These are phyloP conservation scores for Ogataea angusta DNA, from an alignment of 805 yeast genomes.

Conservation along the genomic window DNA sequence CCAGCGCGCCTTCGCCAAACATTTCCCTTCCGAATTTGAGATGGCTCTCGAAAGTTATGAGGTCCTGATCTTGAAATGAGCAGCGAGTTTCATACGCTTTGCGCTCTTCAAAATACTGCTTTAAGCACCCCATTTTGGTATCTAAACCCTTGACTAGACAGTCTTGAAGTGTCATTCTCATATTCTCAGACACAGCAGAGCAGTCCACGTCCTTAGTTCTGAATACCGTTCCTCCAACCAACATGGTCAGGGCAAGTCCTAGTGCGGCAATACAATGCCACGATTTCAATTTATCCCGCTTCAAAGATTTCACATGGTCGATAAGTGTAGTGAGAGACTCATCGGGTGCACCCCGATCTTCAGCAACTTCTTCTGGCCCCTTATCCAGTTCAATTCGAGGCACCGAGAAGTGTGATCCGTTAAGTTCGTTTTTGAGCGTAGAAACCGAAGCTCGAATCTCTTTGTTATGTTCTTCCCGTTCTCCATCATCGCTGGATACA, in stretches of 20 bases:
- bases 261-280: constrained; percentile 16
- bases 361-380: background rate
- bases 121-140: constrained; percentile 11
- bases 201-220: constrained; percentile 8
- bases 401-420: constrained; percentile 15
- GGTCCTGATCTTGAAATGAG: constrained; percentile 10
- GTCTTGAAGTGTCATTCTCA: constrained; percentile 8
- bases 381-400: constrained; percentile 11
- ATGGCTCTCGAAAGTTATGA: constrained; percentile 3
- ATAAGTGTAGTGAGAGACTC: too few relatives aligned
- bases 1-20: background rate
- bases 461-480: background rate
- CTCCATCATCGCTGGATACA: constrained; percentile 22
- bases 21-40: background rate
- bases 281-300: constrained; percentile 9
- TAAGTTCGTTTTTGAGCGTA: constrained; percentile 15
- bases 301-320: background rate
- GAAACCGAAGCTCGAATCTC: constrained; percentile 18
- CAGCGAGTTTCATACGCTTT: constrained; percentile 10
- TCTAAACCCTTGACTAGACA: constrained; percentile 8
- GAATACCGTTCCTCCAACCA: constrained; percentile 9
- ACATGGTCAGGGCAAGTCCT: constrained; percentile 11
- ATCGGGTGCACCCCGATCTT: too few relatives aligned
- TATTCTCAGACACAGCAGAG: background rate
- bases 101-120: constrained; percentile 9